Evolutionary conservation across 2,329 filamentous ascomycete genomes (phyloP).

Genomic region (Trichophyton mentagrophytes): DNA sequence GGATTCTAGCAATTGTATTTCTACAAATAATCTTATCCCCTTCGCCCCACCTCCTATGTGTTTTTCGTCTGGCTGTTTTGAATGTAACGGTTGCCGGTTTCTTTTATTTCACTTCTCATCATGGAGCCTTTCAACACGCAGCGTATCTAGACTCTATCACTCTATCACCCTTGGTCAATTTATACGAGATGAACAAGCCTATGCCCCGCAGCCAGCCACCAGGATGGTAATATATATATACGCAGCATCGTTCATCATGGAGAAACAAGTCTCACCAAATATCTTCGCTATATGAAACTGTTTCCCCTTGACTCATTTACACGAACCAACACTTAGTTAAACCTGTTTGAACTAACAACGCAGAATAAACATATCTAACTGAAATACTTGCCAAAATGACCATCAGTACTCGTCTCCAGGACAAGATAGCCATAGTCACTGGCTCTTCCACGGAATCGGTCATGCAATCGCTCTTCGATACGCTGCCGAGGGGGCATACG

Average conservation of each 20-base stretch:
- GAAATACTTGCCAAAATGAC: neutral
- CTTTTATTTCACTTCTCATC: too few species aligned
- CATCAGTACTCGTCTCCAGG: conserved; percentile 4
- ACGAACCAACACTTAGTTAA: neutral
- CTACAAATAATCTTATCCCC: neutral
- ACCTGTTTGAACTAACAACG: neutral
- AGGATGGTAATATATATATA: neutral
- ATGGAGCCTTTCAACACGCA: too few species aligned
- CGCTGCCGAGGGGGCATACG: conserved; percentile 15
- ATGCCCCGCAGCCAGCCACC: neutral
- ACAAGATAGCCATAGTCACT: conserved; percentile 16
- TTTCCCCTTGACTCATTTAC: neutral
- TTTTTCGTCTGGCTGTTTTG: too few species aligned
- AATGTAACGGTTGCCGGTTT: too few species aligned
- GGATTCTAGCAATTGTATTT: neutral
- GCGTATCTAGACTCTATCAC: too few species aligned
- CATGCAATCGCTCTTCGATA: conserved; percentile 14
- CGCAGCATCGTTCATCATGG: neutral
- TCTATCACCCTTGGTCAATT: too few species aligned
- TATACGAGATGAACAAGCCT: neutral
- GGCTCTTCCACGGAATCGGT: conserved; percentile 15
- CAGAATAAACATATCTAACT: neutral
- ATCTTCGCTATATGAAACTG: neutral
- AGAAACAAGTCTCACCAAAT: neutral
- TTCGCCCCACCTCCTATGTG: neutral